Evolutionary conservation across 345 rosid genomes (phyloP), one percentile per base, ranked within the genome.

Genomic region (Populus alba): DNA sequence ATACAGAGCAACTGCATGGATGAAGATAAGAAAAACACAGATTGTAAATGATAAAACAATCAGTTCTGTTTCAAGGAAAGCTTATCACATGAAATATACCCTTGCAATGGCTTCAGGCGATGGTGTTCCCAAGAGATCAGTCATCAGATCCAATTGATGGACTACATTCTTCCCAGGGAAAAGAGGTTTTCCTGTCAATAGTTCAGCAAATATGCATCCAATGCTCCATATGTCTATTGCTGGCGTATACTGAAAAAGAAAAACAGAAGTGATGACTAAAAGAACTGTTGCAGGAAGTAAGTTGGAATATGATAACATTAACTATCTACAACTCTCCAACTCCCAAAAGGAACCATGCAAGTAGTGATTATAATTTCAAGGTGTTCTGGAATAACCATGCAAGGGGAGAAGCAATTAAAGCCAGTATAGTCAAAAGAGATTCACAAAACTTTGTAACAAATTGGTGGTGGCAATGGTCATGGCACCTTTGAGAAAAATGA

Each of bases 151-250:
- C 87, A 95, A 79, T 75, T 95, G 98, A 84, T 95, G 98, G 51
- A 95, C 98, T 11, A 95, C 98, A 71, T 95, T 95, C 88, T 95
- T 93, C 76, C 98, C 98, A 18, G 98, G 98, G 85, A 95, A 95
- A 70, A 95, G 93, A 75, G 98, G 98, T 75, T 92, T 95, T 75
- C 98, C 98, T 1, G 98, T 95, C 80, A 93, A 81, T 72, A 95
- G 97, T 85, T 95, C 98, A 8, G 98, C 89, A 82, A 95, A 95
- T 78, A 95, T 95, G 90, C 98, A 95, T 55, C 98, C 98, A 20
- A 95, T 93, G 85, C 98, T 95, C 97, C 98, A 95, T 75, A 91
- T 92, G 85, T 95, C 97, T 75, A 95, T 95, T 12, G 98, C 98
- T 51, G 98, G 97, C 68, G 98, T 95, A 83, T 95, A 95, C 98